Evolutionary conservation across 2,329 filamentous ascomycete species (phyloP).

Genomic region (Microthyrium microscopicum): DNA sequence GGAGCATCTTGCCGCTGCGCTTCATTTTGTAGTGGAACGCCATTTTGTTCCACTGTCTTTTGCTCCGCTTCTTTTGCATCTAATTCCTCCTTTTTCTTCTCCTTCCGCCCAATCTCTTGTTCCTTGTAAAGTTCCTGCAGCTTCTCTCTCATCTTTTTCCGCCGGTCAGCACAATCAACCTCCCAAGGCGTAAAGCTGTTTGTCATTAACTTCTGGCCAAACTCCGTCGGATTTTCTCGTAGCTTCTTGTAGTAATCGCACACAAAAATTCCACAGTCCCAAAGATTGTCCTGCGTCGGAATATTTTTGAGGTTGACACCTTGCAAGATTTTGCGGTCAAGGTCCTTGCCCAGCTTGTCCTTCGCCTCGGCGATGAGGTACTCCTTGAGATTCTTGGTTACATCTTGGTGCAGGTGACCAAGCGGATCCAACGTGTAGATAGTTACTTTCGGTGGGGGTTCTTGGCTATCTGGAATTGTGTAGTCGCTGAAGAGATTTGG

Average conservation of each 20-base stretch:
- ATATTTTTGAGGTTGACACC: constrained; percentile 57
- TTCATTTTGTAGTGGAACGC: too few relatives aligned
- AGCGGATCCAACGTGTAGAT: constrained; percentile 86
- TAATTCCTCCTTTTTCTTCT: constrained; percentile 4
- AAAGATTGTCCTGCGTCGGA: constrained; percentile 67
- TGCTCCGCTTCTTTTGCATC: constrained; percentile 1
- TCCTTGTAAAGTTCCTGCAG: constrained; percentile 43
- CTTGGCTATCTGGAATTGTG: too few relatives aligned
- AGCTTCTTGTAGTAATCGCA: constrained; percentile 76
- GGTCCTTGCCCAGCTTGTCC: constrained; percentile 37
- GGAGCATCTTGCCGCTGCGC: too few relatives aligned
- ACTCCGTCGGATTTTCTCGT: constrained; percentile 53
- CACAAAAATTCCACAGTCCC: constrained; percentile 79
- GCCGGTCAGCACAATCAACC: constrained; percentile 40
- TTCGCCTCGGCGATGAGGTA: constrained; percentile 62
- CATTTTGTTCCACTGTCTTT: too few relatives aligned
- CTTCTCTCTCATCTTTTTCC: constrained; percentile 46
- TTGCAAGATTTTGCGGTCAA: constrained; percentile 29
- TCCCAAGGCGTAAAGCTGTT: constrained; percentile 42
- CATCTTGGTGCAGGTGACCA: constrained; percentile 43
- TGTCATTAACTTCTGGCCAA: constrained; percentile 49
- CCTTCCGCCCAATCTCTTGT: constrained; percentile 1
- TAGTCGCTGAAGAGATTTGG: constrained; percentile 47
- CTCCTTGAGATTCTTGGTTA: constrained; percentile 52
- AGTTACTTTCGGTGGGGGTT: constrained; percentile 30